Evolutionary conservation across 139 green algal genomes (phyloP).

Genomic region (Yamagishiella unicocca): DNA sequence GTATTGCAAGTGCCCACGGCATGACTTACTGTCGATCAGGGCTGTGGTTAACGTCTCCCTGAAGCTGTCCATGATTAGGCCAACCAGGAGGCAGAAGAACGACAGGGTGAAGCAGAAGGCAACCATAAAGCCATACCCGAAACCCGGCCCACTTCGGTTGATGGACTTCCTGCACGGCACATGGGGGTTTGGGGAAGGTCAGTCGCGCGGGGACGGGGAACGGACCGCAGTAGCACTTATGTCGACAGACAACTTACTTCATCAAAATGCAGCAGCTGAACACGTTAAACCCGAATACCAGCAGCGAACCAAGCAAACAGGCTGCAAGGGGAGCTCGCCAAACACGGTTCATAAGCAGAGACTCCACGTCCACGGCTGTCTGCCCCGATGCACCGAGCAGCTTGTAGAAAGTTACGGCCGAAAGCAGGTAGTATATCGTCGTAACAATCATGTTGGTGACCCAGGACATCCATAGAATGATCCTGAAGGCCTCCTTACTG

Average conservation of each 20-base stretch:
- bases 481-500: conserved; percentile 42
- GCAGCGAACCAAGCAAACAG: conserved; percentile 41
- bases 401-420: conserved; percentile 49
- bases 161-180: conserved; percentile 55
- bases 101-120: conserved; percentile 65
- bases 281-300: conserved; percentile 66
- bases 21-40: no score
- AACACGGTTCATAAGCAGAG: conserved; percentile 34
- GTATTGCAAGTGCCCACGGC: no score
- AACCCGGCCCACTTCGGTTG: conserved; percentile 53
- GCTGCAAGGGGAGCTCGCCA: conserved; percentile 57
- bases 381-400: conserved; percentile 44
- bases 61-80: conserved; percentile 65
- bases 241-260: conserved; percentile 39
- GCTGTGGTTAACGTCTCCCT: conserved; percentile 8
- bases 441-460: conserved; percentile 57
- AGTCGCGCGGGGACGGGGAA: no score
- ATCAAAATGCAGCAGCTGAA: conserved; percentile 56
- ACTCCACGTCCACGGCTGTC: neutral
- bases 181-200: no score
- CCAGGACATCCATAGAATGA: conserved; percentile 63
- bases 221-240: no score
- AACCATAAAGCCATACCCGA: conserved; percentile 66
- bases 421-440: conserved; percentile 62
- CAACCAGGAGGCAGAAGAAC: conserved; percentile 61